Base-by-base conservation (phyloP, 139 green algal species). In the Monoraphidium neglectum region DNA sequence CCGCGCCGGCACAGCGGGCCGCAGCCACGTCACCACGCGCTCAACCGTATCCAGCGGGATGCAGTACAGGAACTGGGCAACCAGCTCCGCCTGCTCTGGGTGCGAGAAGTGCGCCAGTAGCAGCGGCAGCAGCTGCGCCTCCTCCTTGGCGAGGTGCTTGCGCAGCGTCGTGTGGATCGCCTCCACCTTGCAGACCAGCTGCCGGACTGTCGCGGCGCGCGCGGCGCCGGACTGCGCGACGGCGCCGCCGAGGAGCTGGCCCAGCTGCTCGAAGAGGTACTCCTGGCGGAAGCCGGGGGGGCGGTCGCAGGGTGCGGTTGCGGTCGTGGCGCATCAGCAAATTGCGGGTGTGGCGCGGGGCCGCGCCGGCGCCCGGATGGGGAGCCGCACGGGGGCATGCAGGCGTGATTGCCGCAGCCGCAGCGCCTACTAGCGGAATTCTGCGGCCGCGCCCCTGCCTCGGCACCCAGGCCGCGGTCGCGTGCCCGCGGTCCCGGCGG, bases 141-240 rank as follows among this genome's bases (percentile, higher is more conserved):
- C 95, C 81, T 99, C 95, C 77, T 99, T 99, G 32, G 82, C 87
- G 40, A 99, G 85, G 83, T 99, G 95, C 81, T 97, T 96, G 36
- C 77, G 71, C 35, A 99, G 88, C 5, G 95, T 98, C 26, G 83
- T 94, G 64, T 96, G 88, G 60, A 98, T 86, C 71, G 94, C 89
- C 70, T 93, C 86, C 30, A 92, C 77, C 74, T 95, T 93, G 74
- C 85, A 90, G 15, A 86, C 76, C 33, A 94, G 68, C 38, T 83
- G 32, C 77, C 85, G 84, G 54, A 94, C 67, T 0, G 86, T 89
- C 16, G 77, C 83, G 2, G 76, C 77, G 38, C 88, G 87, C 33
- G 89, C 68, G 1, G 36, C 46, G 2, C 82, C 91, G 1, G 68
- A 21, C 74, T 91, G 81, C 6, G 72, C 30, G 13, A 94, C 60